Conservation (phyloP, 108 stramenopile genomes). For the Conticribra guillardii region DNA sequence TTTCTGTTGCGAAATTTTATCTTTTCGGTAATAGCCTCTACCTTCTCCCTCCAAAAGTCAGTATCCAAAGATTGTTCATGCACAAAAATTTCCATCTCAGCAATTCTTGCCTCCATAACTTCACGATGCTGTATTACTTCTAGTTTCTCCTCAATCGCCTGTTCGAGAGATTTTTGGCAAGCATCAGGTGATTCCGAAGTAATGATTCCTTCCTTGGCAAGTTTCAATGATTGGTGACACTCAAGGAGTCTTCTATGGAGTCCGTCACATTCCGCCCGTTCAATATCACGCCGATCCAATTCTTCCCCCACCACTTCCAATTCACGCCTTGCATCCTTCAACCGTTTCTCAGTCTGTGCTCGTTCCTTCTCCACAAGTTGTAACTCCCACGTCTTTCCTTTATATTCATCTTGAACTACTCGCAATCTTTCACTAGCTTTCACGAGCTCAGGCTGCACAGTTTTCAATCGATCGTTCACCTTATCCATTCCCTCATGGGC, state of each 20-base stretch:
- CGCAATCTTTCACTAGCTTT: background rate
- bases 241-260: constrained; percentile 11
- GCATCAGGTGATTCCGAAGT: background rate
- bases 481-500: constrained; percentile 24
- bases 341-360: constrained; percentile 1
- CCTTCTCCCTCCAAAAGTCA: constrained; percentile 11
- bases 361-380: constrained; percentile 8
- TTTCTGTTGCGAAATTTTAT: constrained; percentile 11
- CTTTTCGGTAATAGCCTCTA: constrained; percentile 12
- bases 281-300: constrained; percentile 42
- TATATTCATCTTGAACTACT: background rate
- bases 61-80: background rate
- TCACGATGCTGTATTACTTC: background rate
- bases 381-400: background rate
- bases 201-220: background rate
- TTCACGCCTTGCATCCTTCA: constrained; percentile 7
- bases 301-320: constrained; percentile 23
- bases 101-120: background rate
- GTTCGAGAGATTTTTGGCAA: background rate
- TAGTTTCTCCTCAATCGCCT: background rate
- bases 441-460: background rate
- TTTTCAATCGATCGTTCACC: constrained; percentile 13
- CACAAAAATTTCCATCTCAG: background rate
- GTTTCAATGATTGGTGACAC: constrained; percentile 15
- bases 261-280: constrained; percentile 42